Evolutionary conservation across 495 filamentous ascomycete species (phyloP).

Genomic region (Podospora conica): DNA sequence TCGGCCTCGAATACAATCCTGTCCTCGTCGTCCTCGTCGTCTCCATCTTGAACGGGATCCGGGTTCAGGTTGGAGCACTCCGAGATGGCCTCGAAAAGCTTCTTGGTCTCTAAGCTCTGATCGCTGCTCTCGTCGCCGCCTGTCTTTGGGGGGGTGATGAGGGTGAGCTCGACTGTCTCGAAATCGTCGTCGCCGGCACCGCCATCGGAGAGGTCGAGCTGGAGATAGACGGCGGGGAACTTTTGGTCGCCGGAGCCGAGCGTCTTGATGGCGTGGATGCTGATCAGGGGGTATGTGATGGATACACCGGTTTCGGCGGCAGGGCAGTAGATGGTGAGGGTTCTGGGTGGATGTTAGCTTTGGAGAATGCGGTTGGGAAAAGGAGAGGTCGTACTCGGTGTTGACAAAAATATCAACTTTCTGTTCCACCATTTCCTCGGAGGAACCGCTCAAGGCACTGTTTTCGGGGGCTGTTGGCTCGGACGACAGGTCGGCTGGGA

Average conservation of each 20-base stretch:
- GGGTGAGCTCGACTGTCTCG: slow-evolving; percentile 63
- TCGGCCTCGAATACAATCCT: slow-evolving; percentile 54
- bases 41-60: slow-evolving; percentile 55
- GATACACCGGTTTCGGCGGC: slow-evolving; percentile 55
- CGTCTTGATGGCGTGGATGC: slow-evolving; percentile 79
- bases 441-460: slow-evolving; percentile 27
- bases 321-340: slow-evolving; percentile 66
- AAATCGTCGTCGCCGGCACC: slow-evolving; percentile 61
- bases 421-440: slow-evolving; percentile 34
- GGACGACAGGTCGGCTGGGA: slow-evolving; percentile 31
- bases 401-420: slow-evolving; percentile 70
- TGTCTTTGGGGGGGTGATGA: slow-evolving; percentile 50
- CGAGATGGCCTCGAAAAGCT: slow-evolving; percentile 75
- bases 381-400: slow-evolving; percentile 54
- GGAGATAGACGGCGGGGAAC: slow-evolving; percentile 67
- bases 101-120: slow-evolving; percentile 25
- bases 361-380: background rate
- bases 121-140: slow-evolving; percentile 11
- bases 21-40: slow-evolving; percentile 47
- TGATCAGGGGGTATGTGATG: slow-evolving; percentile 83
- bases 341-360: slow-evolving; percentile 42
- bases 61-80: slow-evolving; percentile 87
- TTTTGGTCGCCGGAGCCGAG: slow-evolving; percentile 22
- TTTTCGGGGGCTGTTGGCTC: slow-evolving; percentile 30
- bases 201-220: slow-evolving; percentile 56